Base-by-base conservation (phyloP, 805 yeast genomes). In the Wickerhamiella occidentalis region DNA sequence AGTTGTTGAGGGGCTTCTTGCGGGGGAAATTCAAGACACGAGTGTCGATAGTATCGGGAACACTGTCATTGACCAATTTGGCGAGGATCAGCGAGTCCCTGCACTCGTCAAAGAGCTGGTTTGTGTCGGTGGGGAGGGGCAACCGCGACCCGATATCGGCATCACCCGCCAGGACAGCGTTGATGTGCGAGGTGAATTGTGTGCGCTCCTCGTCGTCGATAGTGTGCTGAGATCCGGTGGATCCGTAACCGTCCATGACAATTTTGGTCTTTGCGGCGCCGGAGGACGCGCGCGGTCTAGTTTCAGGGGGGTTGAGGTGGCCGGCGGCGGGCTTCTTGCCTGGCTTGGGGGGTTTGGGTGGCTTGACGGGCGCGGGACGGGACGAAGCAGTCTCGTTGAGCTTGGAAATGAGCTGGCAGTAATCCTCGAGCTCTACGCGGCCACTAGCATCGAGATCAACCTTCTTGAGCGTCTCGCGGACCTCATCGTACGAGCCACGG, bases 31-130 rank as follows among this genome's bases (percentile, higher is more conserved):
- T 92, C 63, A 92, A 76, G 15, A 92, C 98, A 74, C 98, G 84
- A 8, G 96, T 88, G 70, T 92, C 98, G 60, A 92, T 92, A 9
- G 98, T 92, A 68, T 92, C 96, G 7, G 97, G 96, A 29, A 92
- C 98, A 28, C 96, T 86, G 68, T 92, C 98, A 65, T 92, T 92
- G 65, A 92, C 87, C 63, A 92, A 79, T 66, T 86, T 85, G 18
- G 97, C 87, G 51, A 92, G 72, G 23, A 92, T 87, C 60, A 92
- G 72, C 56, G 98, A 97, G 66, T 92, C 98, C 56, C 86, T 78
- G 69, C 95, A 86, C 68, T 92, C 97, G 66, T 92, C 98, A 62
- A 92, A 92, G 51, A 92, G 74, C 70, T 92, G 97, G 72, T 92
- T 92, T 47, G 86, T 81, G 54, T 92, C 95, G 8, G 94, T 79